Conservation (phyloP, 306 rosid species). For the Cucumis hystrix region DNA sequence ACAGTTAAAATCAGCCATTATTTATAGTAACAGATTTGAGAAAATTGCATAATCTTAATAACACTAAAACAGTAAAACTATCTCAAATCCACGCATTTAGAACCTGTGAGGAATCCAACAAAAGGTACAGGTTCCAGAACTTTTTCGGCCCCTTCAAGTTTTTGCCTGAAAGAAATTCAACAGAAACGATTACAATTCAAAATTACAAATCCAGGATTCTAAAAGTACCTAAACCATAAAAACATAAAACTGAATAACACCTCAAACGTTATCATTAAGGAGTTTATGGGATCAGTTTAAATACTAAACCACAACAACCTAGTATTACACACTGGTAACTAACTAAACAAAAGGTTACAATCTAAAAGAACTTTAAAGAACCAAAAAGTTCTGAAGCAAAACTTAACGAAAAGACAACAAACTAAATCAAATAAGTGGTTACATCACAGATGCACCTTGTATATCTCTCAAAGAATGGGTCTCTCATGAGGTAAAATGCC, state of each 20-base stretch:
- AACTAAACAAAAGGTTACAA: too few relatives aligned
- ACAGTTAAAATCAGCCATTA: background rate
- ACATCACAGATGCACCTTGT: slow-evolving; percentile 29
- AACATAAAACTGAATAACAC: too few relatives aligned
- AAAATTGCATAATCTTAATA: background rate
- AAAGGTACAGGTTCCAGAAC: slow-evolving; percentile 59
- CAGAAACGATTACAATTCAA: background rate
- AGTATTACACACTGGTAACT: too few relatives aligned
- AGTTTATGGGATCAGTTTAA: too few relatives aligned
- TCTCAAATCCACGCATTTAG: background rate
- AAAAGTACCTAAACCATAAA: background rate
- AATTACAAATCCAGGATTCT: background rate
- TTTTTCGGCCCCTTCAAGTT: slow-evolving; percentile 55
- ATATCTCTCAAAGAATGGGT: slow-evolving; percentile 83
- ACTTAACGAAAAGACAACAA: too few relatives aligned
- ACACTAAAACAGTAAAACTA: background rate
- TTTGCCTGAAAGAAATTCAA: slow-evolving; percentile 35
- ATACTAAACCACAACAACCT: too few relatives aligned
- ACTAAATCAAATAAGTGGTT: too few relatives aligned
- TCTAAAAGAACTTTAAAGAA: too few relatives aligned
- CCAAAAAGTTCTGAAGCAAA: too few relatives aligned
- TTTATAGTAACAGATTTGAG: too few relatives aligned
- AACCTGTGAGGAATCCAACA: slow-evolving; percentile 79
- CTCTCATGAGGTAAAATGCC: slow-evolving; percentile 89
- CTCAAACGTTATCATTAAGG: too few relatives aligned